These are phyloP conservation scores for Vitis rupestris DNA, from an alignment of 164 flowering plant genomes.

Conservation along the genomic window DNA sequence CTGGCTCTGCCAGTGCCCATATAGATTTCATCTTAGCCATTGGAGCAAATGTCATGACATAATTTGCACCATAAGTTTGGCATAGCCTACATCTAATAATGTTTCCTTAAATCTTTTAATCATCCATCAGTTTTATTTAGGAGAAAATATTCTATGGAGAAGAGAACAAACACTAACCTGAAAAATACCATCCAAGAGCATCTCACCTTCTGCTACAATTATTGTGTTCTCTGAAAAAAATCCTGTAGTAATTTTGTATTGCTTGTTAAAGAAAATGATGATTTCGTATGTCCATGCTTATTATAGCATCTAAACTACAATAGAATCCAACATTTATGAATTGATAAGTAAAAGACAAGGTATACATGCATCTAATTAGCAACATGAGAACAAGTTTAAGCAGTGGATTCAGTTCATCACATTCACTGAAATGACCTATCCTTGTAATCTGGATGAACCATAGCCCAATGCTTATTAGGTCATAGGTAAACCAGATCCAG, in stretches of 20 bases:
- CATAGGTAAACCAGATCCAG: neutral
- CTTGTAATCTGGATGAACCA: neutral
- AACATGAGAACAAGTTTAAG: neutral
- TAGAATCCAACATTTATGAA: neutral
- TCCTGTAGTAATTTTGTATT: slow-evolving; percentile 87
- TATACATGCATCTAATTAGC: neutral
- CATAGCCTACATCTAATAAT: no score
- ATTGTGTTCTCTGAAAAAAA: slow-evolving; percentile 88
- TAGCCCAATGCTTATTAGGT: neutral
- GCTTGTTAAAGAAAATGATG: slow-evolving; percentile 53
- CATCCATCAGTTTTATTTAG: neutral
- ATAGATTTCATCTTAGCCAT: no score
- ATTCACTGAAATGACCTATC: neutral
- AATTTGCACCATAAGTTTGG: no score
- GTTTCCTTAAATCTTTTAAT: no score
- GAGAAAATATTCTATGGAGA: neutral
- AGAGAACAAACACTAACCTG: slow-evolving; percentile 48
- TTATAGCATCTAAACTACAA: neutral
- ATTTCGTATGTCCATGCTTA: neutral
- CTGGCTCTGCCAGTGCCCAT: no score
- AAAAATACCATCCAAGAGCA: slow-evolving; percentile 71
- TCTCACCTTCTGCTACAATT: slow-evolving; percentile 92
- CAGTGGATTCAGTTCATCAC: neutral
- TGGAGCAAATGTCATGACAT: no score
- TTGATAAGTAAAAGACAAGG: neutral